A percentile compares a stretch with the other conserved stretches of the same genome.
Evolutionary conservation across 1,284 basidiomycete species (phyloP).

Genomic region (Papiliotrema nemorosa): DNA sequence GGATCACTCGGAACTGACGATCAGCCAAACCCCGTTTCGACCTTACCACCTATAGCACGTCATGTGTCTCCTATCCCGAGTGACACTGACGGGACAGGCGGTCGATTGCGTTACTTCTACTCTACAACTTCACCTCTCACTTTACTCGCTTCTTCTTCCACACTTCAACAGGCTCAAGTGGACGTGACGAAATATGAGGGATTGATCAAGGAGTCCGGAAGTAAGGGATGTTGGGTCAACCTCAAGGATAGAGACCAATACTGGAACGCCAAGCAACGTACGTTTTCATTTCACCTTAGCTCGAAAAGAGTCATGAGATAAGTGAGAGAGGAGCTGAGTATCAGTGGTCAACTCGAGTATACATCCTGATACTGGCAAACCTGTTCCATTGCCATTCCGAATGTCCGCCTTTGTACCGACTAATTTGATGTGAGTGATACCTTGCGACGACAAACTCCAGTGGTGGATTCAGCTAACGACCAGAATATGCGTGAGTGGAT

Average conservation of each 20-base stretch:
- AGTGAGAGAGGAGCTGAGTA: neutral
- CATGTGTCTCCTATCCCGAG: neutral
- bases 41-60: conserved; percentile 14
- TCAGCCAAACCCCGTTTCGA: conserved; percentile 19
- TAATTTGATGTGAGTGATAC: conserved; percentile 50
- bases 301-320: too few relatives aligned
- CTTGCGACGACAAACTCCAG: too few relatives aligned
- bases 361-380: conserved; percentile 53
- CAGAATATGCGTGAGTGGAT: conserved; percentile 29
- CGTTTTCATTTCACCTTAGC: conserved; percentile 12
- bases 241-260: conserved; percentile 38
- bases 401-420: conserved; percentile 56
- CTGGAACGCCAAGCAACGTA: conserved; percentile 51
- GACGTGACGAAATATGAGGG: conserved; percentile 45
- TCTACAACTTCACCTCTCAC: conserved; percentile 55
- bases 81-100: conserved; percentile 28
- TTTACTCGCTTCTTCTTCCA: conserved; percentile 49
- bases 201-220: conserved; percentile 41
- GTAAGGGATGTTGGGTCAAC: conserved; percentile 41
- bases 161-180: conserved; percentile 43
- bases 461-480: conserved; percentile 1
- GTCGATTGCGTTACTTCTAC: conserved; percentile 55
- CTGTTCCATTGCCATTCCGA: conserved; percentile 54
- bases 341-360: conserved; percentile 52
- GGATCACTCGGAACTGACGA: too few relatives aligned